phyloP scores from a whole-genome alignment of 2,329 filamentous ascomycete species.

The Zasmidium citrigriseum region DNA sequence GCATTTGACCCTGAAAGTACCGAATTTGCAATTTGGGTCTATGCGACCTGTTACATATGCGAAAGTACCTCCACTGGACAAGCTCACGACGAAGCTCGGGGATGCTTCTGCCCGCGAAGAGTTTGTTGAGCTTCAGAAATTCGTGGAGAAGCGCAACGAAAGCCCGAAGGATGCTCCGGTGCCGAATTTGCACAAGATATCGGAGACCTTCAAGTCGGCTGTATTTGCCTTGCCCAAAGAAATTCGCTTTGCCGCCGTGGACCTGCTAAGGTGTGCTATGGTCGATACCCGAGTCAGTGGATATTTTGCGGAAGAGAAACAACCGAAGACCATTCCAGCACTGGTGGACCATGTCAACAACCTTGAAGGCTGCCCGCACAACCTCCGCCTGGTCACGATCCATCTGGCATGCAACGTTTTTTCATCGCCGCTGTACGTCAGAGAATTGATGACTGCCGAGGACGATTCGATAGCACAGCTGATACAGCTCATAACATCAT shows the following conservation, averaged over 20 bases:
- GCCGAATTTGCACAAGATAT: conserved; percentile 69
- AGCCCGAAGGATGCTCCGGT: conserved; percentile 67
- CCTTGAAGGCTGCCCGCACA: conserved; percentile 71
- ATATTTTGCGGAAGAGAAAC: conserved; percentile 74
- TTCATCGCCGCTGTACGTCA: conserved; percentile 69
- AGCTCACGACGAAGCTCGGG: conserved; percentile 78
- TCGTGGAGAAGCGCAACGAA: conserved; percentile 64
- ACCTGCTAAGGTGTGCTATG: conserved; percentile 77
- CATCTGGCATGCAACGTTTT: conserved; percentile 87
- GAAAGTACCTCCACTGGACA: conserved; percentile 80
- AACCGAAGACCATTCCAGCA: conserved; percentile 62
- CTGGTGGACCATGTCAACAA: conserved; percentile 59
- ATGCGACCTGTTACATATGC: conserved; percentile 71
- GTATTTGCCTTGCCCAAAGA: conserved; percentile 58
- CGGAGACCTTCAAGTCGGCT: conserved; percentile 33
- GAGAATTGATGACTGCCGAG: conserved; percentile 34
- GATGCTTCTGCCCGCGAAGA: conserved; percentile 58
- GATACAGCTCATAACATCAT: conserved; percentile 70
- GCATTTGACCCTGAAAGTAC: conserved; percentile 70
- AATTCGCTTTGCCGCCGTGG: conserved; percentile 77
- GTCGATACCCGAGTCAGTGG: conserved; percentile 77
- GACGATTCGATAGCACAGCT: conserved; percentile 51
- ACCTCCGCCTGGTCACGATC: conserved; percentile 77
- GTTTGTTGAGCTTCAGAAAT: conserved; percentile 66
- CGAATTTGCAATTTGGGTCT: conserved; percentile 65